Base-by-base conservation (phyloP, 1,284 basidiomycete genomes). In the Athelia psychrophila region DNA sequence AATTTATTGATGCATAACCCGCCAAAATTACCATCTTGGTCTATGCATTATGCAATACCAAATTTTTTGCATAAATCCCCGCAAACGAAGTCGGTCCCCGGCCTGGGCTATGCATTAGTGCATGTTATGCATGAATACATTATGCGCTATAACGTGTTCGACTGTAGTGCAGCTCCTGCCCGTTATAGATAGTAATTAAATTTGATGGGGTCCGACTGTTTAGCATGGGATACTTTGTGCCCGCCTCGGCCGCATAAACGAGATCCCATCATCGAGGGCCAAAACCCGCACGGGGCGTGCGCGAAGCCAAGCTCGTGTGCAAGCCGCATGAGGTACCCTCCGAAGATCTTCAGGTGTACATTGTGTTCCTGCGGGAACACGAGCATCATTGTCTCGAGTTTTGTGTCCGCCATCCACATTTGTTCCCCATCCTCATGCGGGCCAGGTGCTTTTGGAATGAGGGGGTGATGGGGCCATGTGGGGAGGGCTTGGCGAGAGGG, bases 331-430 rank as follows among this genome's bases (percentile, higher is more conserved):
- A 84, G 63, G 56, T 78, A 76, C 3, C 77, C 83, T 73, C 89
- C 89, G 61, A 93, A 92, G 9, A 92, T 78, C 64, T 92, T 92
- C 58, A 86, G 85, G 64, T 93, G 90, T 2, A 92, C 77, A 62
- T 93, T 93, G 61, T 89, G 77, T 64, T 91, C 88, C 71, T 92
- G 90, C 0, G 91, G 90, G 64, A 91, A 91, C 88, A 92, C 92
- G 49, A 91, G 71, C 74, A 86, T 77, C n/a, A 78, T 81, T 58
- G 83, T 85, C 64, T 87, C 84, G 13, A 84, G 63, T 47, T 70
- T 69, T 0, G 86, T 87, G 52, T 86, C 79, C 0, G 77, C 80
- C 79, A 88, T 84, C 78, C 80, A 85, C 1, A 86, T 80, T 18
- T 74, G 73, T 51, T 82, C 76, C n/a, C 60, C 6, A n/a, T 42